Conservation (phyloP, 768 basidiomycete species). For the Mycena kentingensis region DNA sequence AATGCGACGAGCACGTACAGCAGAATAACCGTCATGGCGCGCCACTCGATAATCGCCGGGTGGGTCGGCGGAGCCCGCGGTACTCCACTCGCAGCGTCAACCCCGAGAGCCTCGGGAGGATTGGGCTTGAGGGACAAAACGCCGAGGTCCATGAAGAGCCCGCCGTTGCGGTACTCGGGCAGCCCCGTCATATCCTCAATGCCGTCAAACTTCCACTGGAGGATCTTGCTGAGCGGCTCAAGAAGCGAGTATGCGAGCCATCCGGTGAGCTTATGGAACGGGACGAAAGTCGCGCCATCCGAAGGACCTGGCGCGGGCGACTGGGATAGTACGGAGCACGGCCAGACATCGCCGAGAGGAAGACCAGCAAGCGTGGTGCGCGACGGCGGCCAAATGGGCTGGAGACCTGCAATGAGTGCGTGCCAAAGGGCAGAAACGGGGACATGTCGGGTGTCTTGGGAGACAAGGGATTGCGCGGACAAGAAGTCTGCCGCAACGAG, state of each 20-base stretch:
- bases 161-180: constrained; percentile 96
- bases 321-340: constrained; percentile 57
- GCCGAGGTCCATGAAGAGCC: constrained; percentile 82
- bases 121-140: constrained; percentile 69
- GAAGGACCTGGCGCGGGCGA: constrained; percentile 2
- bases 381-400: constrained; percentile 85
- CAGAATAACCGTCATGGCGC: constrained; percentile 92
- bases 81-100: constrained; percentile 52
- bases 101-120: constrained; percentile 52
- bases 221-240: constrained; percentile 74
- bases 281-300: constrained; percentile 70
- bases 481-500: constrained; percentile 60
- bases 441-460: constrained; percentile 47
- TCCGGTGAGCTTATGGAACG: constrained; percentile 94
- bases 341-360: constrained; percentile 93
- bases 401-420: constrained; percentile 77
- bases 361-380: constrained; percentile 67
- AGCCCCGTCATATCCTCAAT: constrained; percentile 86
- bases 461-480: constrained; percentile 50
- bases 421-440: constrained; percentile 81
- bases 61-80: constrained; percentile 74
- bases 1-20: constrained; percentile 54
- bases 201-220: constrained; percentile 83
- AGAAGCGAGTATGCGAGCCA: constrained; percentile 93
- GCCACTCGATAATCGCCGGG: constrained; percentile 93